phyloP scores from a whole-genome alignment of 805 yeast species.

The Ogataea naganishii region DNA sequence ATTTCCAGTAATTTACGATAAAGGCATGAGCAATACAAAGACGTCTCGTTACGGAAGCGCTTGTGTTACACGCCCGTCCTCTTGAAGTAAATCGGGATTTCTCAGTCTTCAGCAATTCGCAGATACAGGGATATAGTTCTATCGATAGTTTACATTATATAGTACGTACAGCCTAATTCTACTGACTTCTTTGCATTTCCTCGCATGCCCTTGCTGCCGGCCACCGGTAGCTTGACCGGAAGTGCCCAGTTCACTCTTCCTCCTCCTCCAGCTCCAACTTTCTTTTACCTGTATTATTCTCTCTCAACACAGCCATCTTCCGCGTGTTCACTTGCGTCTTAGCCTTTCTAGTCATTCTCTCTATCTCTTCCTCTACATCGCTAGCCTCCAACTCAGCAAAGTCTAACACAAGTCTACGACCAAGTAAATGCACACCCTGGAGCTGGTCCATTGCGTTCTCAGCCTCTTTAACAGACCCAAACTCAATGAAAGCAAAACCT shows the following conservation, averaged over 20 bases:
- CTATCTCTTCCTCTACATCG: constrained; percentile 85
- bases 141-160: too few species aligned
- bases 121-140: too few species aligned
- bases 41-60: too few species aligned
- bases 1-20: too few species aligned
- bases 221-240: too few species aligned
- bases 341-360: constrained; percentile 81
- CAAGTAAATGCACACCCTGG: constrained; percentile 92
- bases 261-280: constrained; percentile 59
- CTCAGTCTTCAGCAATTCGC: too few species aligned
- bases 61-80: too few species aligned
- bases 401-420: constrained; percentile 89
- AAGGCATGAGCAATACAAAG: too few species aligned
- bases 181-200: too few species aligned
- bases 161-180: too few species aligned
- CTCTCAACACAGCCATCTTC: constrained; percentile 58
- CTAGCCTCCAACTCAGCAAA: constrained; percentile 78
- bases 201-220: too few species aligned
- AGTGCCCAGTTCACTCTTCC: constrained; percentile 29
- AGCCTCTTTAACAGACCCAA: constrained; percentile 79
- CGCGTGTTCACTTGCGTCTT: constrained; percentile 72
- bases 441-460: constrained; percentile 89
- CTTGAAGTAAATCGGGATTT: too few species aligned
- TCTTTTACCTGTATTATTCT: constrained; percentile 63
- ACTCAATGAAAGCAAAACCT: constrained; percentile 97